Base-by-base conservation (phyloP, 441 rosid genomes). In the Croton setiger region DNA sequence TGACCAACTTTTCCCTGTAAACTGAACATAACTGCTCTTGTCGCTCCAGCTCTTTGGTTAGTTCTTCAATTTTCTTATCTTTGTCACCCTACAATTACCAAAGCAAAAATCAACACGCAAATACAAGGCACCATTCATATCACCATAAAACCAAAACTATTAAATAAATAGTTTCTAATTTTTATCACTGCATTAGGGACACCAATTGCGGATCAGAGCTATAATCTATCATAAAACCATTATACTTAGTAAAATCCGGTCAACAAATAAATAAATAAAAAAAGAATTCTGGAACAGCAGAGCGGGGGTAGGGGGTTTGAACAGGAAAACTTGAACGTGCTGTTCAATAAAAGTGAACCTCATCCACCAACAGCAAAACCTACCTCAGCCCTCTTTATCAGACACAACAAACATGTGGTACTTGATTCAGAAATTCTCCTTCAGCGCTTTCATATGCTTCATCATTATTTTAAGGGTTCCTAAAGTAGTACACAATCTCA, bases 1-100 rank as follows among this genome's bases (percentile, higher is more conserved):
- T 76, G 49, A 85, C 72, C 76, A 87, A 60, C 67, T 79, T 82
- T 70, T 85, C 88, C 64, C 89, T 80, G 71, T 86, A 85, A 17
- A 78, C 58, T 35, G 56, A 54, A 72, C 96, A 90, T 63, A 90
- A 59, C 63, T 78, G 82, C 54, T 87, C 87, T 51, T 85, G 92
- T 62, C 1, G 87, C 78, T 78, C 83, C 76, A 89, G 61, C 78
- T 86, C 96, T 76, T 37, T 60, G 0, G 78, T 80, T 33, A 87
- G 90, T 70, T 84, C 91, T 79, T 86, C 83, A 37, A 90, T 90
- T 78, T 80, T 85, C 84, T 77, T 79, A 51, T 87, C 91, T 75
- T 90, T 90, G 72, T 85, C 90, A 47, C 81, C 91, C 96, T 89
- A 63, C 78, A 74, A 70, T 67, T 52, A 53, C 49, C 62, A 56